A percentile compares a stretch with the other conserved stretches of the same genome.
These are phyloP conservation scores for Penicillium brasilianum DNA, from an alignment of 2,329 filamentous ascomycete genomes.

Conservation along the genomic window DNA sequence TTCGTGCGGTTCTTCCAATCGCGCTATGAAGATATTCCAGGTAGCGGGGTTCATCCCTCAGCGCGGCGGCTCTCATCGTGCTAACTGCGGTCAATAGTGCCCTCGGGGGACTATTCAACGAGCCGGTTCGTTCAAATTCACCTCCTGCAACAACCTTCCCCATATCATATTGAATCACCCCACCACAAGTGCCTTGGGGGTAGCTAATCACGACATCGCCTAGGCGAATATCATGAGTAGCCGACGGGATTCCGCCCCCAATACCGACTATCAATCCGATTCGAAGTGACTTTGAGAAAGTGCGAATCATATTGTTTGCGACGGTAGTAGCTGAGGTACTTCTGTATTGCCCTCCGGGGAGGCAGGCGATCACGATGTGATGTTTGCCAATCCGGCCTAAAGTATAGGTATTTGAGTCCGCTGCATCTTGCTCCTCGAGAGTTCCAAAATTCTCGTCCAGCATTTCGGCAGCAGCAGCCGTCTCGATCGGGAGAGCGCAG, in stretches of 20 bases:
- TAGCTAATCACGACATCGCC: constrained; percentile 38
- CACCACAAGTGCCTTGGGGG: constrained; percentile 23
- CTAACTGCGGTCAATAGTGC: too few relatives aligned
- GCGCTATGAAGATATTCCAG: too few relatives aligned
- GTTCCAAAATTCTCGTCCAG: constrained; percentile 26
- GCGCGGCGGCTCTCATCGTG: too few relatives aligned
- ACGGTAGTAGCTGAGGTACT: constrained; percentile 22
- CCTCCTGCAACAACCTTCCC: too few relatives aligned
- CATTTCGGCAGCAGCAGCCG: constrained; percentile 24
- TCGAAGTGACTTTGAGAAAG: constrained; percentile 25
- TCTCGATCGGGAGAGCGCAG: constrained; percentile 27
- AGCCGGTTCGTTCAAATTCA: too few relatives aligned
- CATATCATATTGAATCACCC: too few relatives aligned
- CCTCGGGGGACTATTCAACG: too few relatives aligned
- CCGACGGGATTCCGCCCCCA: constrained; percentile 35
- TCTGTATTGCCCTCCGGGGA: constrained; percentile 21
- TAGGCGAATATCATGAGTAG: constrained; percentile 34
- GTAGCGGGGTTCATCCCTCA: too few relatives aligned
- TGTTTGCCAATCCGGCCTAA: constrained; percentile 29
- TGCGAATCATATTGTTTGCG: constrained; percentile 26
- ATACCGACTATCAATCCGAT: constrained; percentile 31
- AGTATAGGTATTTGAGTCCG: constrained; percentile 29
- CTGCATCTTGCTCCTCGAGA: constrained; percentile 21
- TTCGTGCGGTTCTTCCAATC: too few relatives aligned
- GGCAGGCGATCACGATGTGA: constrained; percentile 28